Evolutionary conservation across 164 flowering plant genomes (phyloP).

Genomic region (Magnolia changhungtana): DNA sequence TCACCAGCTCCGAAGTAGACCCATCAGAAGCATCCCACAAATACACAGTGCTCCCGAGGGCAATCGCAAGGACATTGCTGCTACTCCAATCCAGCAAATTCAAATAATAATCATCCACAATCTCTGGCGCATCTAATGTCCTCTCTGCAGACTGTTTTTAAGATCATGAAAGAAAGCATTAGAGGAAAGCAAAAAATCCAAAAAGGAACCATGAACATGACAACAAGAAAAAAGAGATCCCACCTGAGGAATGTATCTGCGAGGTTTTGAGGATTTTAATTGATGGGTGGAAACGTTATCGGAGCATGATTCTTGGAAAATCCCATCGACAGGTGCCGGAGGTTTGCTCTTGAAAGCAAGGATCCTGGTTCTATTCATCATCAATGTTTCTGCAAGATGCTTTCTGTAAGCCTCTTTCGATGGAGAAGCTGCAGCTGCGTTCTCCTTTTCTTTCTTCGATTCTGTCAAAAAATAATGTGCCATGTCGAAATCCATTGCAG

Average conservation of each 20-base stretch:
- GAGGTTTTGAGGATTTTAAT: constrained; percentile 31
- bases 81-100: constrained; percentile 65
- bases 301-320: constrained; percentile 22
- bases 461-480: constrained; percentile 45
- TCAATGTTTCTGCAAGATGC: constrained; percentile 37
- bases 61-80: constrained; percentile 54
- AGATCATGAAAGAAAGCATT: background rate
- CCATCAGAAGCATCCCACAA: constrained; percentile 56
- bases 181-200: background rate
- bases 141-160: constrained; percentile 56
- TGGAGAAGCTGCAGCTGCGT: constrained; percentile 34
- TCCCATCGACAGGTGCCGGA: constrained; percentile 29
- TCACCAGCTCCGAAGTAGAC: constrained; percentile 44
- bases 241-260: constrained; percentile 54
- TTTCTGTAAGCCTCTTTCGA: constrained; percentile 47
- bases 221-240: background rate
- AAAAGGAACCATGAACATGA: background rate
- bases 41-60: constrained; percentile 51
- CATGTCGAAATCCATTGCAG: constrained; percentile 53
- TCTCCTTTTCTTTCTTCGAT: constrained; percentile 42
- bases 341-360: constrained; percentile 59
- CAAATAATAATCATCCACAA: constrained; percentile 58
- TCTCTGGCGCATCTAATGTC: constrained; percentile 62
- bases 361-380: constrained; percentile 48
- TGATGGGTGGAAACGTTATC: constrained; percentile 11